A percentile compares a stretch with the other conserved stretches of the same genome.
Evolutionary conservation across 257 asterid species (phyloP).

Genomic region (Dorcoceras hygrometricum): DNA sequence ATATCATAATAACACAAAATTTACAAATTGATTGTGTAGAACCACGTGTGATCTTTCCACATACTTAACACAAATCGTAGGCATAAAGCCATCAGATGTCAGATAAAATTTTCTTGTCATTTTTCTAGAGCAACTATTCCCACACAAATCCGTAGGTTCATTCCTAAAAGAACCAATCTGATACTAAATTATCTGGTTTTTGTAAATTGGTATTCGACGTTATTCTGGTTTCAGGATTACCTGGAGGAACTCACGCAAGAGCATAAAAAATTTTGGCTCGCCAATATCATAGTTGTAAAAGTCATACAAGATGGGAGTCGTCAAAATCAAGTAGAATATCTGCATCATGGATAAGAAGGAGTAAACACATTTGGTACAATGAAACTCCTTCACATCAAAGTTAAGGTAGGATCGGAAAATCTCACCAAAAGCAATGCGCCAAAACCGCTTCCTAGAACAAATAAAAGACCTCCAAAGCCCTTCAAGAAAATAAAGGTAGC

Average conservation of each 20-base stretch:
- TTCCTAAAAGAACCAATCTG: too few relatives aligned
- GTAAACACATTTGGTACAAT: not conserved
- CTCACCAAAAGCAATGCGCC: constrained; percentile 84
- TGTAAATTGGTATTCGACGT: not conserved
- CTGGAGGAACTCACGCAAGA: constrained; percentile 67
- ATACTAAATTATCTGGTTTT: not conserved
- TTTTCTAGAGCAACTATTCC: too few relatives aligned
- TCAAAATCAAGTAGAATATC: constrained; percentile 57
- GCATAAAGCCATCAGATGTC: too few relatives aligned
- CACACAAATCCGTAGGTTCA: too few relatives aligned
- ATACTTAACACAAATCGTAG: too few relatives aligned
- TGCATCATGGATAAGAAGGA: constrained; percentile 32
- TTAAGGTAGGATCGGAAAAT: constrained; percentile 5
- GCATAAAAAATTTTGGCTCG: constrained; percentile 41
- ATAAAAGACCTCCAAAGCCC: constrained; percentile 85
- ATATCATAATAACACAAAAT: not conserved
- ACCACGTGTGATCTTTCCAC: not conserved
- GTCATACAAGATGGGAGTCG: constrained; percentile 66
- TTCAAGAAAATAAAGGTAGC: constrained; percentile 60
- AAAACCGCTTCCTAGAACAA: constrained; percentile 69
- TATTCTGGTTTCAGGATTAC: constrained; percentile 27
- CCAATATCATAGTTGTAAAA: constrained; percentile 53
- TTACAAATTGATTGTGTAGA: not conserved
- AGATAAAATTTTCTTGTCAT: too few relatives aligned
- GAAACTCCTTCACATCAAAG: constrained; percentile 6